Base-by-base conservation (phyloP, 495 filamentous ascomycete species). In the Polyplosphaeria fusca region DNA sequence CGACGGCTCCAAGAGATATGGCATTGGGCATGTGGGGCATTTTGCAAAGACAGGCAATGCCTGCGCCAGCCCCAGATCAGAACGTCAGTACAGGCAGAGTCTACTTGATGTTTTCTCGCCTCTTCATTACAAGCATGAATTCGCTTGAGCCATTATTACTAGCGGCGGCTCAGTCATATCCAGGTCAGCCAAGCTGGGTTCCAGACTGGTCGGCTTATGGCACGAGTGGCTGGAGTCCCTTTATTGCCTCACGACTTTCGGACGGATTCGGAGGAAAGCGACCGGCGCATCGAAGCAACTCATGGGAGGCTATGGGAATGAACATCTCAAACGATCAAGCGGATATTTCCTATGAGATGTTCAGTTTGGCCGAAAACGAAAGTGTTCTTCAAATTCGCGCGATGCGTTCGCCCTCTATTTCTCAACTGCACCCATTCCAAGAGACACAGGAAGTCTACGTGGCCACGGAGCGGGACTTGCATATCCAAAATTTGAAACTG, bases 201-300 rank as follows among this genome's bases (percentile, higher is more conserved):
- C 48, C 48, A 12, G 48, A 52, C 20, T 52, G 48, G 48, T 52
- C 48, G 18, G 47, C 47, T n/a, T n/a, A n/a, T n/a, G n/a, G n/a
- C n/a, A n/a, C n/a, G n/a, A n/a, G n/a, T n/a, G n/a, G n/a, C n/a
- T n/a, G n/a, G n/a, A n/a, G n/a, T n/a, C n/a, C n/a, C n/a, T n/a
- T n/a, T n/a, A n/a, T n/a, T n/a, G n/a, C n/a, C n/a, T n/a, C 4
- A 7, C 16, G 4, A 22, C 14, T 7, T 35, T 3, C 42, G 24
- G 24, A 14, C 16, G 3, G 3, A 14, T 45, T 5, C 24, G 42
- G 42, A 22, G 42, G 2, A 22, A 45, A 4, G 4, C 24, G 42
- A 7, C 7, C 30, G 30, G 14, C 14, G 7, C 14, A 35, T 14
- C 30, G 30, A 35, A 35, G 30, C 14, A 35, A 7, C 30, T 35